A percentile compares a stretch with the other conserved stretches of the same genome.
Conservation (phyloP, 2,329 filamentous ascomycete genomes). For the Lasiodiplodia hormozganensis region DNA sequence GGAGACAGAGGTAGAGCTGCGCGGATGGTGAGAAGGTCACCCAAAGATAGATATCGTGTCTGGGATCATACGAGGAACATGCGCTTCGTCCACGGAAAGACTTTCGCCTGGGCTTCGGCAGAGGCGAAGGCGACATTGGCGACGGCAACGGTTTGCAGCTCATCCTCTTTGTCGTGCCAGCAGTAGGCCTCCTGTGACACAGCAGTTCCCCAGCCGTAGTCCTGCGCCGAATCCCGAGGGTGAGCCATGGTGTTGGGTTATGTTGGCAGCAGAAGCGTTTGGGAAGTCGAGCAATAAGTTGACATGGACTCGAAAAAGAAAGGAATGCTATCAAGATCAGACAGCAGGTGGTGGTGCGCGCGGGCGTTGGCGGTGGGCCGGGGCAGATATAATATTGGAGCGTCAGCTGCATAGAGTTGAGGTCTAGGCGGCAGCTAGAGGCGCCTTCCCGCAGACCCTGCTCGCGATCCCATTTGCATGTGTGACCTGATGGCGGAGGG, state of each 20-base stretch:
- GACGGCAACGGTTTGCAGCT: conserved; percentile 12
- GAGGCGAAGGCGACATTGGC: conserved; percentile 52
- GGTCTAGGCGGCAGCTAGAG: conserved; percentile 7
- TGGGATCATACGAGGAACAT: conserved; percentile 51
- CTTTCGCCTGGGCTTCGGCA: conserved; percentile 53
- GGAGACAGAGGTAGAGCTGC: conserved; percentile 51
- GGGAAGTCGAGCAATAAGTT: background rate
- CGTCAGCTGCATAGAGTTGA: background rate
- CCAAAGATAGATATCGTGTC: background rate
- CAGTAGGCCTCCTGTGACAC: conserved; percentile 22
- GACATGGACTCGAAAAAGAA: conserved; percentile 1
- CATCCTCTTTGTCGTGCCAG: conserved; percentile 18
- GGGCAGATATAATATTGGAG: conserved; percentile 21
- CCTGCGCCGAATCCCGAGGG: conserved; percentile 5
- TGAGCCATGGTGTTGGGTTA: conserved; percentile 10
- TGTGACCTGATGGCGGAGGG: background rate
- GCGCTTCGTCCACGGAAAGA: conserved; percentile 48
- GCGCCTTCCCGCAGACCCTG: conserved; percentile 8
- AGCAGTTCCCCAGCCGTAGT: conserved; percentile 16
- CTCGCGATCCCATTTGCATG: conserved; percentile 4
- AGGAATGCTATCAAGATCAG: conserved; percentile 1
- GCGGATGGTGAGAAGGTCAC: background rate
- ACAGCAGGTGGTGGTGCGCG: background rate
- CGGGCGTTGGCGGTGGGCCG: conserved; percentile 14
- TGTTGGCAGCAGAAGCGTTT: background rate